Percentiles rank a stretch among this genome's conserved stretches.
phyloP scores from a whole-genome alignment of 495 filamentous ascomycete species.

The Aspergillus egyptiacus region DNA sequence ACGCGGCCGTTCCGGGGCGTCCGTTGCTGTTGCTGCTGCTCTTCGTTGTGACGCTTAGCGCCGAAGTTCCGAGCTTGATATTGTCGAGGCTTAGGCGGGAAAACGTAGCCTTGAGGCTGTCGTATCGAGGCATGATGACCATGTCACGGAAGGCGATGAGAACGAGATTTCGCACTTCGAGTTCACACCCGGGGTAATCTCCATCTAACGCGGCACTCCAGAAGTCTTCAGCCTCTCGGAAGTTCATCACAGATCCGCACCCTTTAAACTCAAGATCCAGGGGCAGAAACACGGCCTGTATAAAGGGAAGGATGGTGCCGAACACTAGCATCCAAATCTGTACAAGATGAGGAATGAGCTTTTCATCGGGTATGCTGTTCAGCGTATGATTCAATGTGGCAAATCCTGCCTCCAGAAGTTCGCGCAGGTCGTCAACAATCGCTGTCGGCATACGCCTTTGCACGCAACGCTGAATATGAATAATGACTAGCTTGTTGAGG shows the following conservation, averaged over 20 bases:
- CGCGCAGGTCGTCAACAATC: constrained; percentile 73
- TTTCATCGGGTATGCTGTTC: constrained; percentile 69
- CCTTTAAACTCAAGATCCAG: constrained; percentile 93
- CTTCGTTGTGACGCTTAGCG: constrained; percentile 43
- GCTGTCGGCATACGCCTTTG: constrained; percentile 58
- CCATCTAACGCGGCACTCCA: constrained; percentile 54
- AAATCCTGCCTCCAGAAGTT: constrained; percentile 78
- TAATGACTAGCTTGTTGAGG: constrained; percentile 79
- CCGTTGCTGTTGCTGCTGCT: constrained; percentile 40
- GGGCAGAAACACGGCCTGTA: constrained; percentile 93
- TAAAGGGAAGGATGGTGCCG: constrained; percentile 81
- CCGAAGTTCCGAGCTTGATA: constrained; percentile 56
- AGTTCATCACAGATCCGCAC: constrained; percentile 65
- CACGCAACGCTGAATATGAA: constrained; percentile 74
- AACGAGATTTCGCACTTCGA: constrained; percentile 85
- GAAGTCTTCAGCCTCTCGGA: constrained; percentile 76
- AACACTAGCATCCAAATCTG: constrained; percentile 93
- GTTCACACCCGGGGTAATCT: constrained; percentile 41
- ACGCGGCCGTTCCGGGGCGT: constrained; percentile 64
- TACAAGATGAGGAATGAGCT: constrained; percentile 76
- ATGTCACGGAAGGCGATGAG: constrained; percentile 85
- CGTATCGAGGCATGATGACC: constrained; percentile 79
- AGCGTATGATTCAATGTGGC: constrained; percentile 76
- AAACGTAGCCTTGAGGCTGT: constrained; percentile 82
- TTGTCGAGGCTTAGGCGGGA: constrained; percentile 81